Base-by-base conservation (phyloP, 768 basidiomycete genomes). In the Clavulina sp. region DNA sequence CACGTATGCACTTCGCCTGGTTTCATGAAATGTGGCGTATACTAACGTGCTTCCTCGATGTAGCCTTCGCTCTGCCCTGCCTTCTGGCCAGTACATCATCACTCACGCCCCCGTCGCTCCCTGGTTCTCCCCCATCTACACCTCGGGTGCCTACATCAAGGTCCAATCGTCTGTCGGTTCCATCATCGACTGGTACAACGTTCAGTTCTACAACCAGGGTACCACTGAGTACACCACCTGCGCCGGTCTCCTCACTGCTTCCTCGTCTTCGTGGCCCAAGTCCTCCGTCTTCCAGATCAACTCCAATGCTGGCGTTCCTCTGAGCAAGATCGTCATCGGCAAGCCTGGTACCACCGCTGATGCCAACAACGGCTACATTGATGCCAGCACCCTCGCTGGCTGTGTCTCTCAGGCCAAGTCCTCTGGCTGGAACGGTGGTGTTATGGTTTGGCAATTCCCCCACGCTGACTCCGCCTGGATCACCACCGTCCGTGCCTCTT, bases 281-380 rank as follows among this genome's bases (percentile, higher is more conserved):
- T 65, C 66, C 0, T 60, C 62, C 2, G 61, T 68, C 5, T 59
- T 65, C 51, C 62, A 66, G 57, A 63, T 67, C 54, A 58, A 56
- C 4, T 56, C 52, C 46, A n/a, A n/a, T n/a, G 57, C 58, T 24
- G 62, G 61, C 32, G 24, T 38, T 19, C 9, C 9, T 38, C 58
- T 62, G n/a, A 44, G 62, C 52, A 68, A 68, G 59, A 60, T 67
- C n/a, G n/a, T n/a, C n/a, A n/a, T n/a, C n/a, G n/a, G n/a, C n/a
- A n/a, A n/a, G n/a, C n/a, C n/a, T n/a, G n/a, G n/a, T n/a, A n/a
- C n/a, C n/a, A n/a, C n/a, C n/a, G n/a, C n/a, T n/a, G n/a, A n/a
- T n/a, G n/a, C n/a, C n/a, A n/a, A n/a, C n/a, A n/a, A n/a, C n/a
- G n/a, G n/a, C n/a, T n/a, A n/a, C n/a, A n/a, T n/a, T n/a, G n/a